phyloP scores from a whole-genome alignment of 352 stramenopile genomes.

The Phytophthora podocarpi region DNA sequence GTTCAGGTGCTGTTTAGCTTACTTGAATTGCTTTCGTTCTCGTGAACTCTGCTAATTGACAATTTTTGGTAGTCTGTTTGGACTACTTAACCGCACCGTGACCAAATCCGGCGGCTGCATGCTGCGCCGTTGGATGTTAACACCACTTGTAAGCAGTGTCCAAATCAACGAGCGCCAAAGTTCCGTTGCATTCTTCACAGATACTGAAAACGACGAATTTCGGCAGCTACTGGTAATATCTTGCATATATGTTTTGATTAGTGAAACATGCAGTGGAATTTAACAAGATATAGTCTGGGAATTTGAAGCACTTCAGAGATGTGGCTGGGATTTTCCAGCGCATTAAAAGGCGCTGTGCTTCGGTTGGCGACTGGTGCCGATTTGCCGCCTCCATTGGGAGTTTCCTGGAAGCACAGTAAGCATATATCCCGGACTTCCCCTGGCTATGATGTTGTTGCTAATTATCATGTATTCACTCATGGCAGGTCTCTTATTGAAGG shows the following conservation, averaged over 20 bases:
- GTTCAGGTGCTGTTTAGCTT: conserved; percentile 57
- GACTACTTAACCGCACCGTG: conserved; percentile 78
- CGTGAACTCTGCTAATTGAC: neutral
- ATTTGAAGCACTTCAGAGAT: conserved; percentile 73
- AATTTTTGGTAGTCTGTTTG: conserved; percentile 58
- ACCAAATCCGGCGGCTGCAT: conserved; percentile 68
- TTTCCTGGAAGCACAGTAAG: conserved; percentile 69
- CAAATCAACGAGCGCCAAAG: conserved; percentile 64
- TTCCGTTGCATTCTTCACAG: conserved; percentile 62
- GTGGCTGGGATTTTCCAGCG: conserved; percentile 62
- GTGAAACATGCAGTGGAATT: neutral
- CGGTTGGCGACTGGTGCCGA: conserved; percentile 69
- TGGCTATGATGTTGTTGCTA: neutral
- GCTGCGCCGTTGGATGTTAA: conserved; percentile 82
- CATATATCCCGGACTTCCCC: neutral
- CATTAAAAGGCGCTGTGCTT: conserved; percentile 69
- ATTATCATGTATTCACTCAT: neutral
- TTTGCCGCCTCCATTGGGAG: conserved; percentile 61
- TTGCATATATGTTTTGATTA: neutral
- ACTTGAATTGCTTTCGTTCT: neutral
- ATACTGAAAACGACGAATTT: conserved; percentile 59
- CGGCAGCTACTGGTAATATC: conserved; percentile 56
- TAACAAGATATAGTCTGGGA: conserved; percentile 44
- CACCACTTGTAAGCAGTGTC: conserved; percentile 53
- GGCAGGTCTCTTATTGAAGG: conserved; percentile 35